Evolutionary conservation across 2,329 filamentous ascomycete genomes (phyloP).

Genomic region (Blastomyces silverae): DNA sequence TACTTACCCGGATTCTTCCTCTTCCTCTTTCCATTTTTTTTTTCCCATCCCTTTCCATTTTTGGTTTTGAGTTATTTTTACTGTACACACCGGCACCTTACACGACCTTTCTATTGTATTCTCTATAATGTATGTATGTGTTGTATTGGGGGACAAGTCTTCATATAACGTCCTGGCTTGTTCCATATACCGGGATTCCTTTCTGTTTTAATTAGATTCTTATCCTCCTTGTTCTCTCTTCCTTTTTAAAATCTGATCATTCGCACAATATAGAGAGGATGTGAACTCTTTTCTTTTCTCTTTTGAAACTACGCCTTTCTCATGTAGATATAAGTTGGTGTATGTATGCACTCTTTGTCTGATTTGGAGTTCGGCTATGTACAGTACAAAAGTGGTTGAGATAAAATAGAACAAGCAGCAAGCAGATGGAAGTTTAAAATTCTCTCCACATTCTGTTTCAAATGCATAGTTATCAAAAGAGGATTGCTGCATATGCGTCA

Average conservation of each 20-base stretch:
- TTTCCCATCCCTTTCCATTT: slow-evolving; percentile 5
- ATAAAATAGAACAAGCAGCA: background rate
- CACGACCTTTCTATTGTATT: background rate
- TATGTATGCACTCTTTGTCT: no score
- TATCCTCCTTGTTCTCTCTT: background rate
- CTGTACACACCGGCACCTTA: no score
- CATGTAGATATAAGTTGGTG: background rate
- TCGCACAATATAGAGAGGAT: background rate
- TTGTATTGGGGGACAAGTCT: background rate
- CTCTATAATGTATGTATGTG: slow-evolving; percentile 17
- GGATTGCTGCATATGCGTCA: no score
- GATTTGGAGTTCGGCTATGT: background rate
- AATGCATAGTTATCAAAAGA: no score
- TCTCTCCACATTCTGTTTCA: background rate
- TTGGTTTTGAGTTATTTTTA: background rate
- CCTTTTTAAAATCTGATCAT: background rate
- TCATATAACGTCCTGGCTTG: background rate
- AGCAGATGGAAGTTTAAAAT: background rate
- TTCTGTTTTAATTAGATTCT: background rate
- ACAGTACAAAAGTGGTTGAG: background rate
- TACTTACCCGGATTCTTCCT: background rate
- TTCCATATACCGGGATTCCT: background rate
- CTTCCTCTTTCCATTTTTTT: background rate
- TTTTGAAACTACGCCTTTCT: background rate
- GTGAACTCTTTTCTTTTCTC: background rate